Percentiles rank a stretch among this genome's conserved stretches.
These are phyloP conservation scores for Psidium friedrichsthalianum DNA, from an alignment of 345 rosid genomes.

Conservation along the genomic window DNA sequence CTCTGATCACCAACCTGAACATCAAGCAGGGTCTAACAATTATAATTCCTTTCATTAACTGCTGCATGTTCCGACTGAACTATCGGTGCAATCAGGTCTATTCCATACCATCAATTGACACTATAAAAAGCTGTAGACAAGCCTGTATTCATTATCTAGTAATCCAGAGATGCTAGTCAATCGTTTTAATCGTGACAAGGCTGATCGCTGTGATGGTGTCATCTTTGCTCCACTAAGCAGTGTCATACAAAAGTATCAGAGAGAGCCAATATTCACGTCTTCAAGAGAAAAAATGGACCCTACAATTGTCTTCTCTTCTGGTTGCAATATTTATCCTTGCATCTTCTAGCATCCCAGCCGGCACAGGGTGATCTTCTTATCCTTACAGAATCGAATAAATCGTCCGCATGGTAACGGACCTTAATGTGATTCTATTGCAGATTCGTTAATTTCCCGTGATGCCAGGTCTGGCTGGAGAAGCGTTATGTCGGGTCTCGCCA, in stretches of 20 bases:
- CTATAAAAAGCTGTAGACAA: background rate
- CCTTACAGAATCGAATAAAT: background rate
- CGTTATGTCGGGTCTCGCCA: constrained; percentile 73
- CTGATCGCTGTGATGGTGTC: background rate
- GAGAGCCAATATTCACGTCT: background rate
- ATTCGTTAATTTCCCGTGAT: background rate
- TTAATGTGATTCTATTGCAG: background rate
- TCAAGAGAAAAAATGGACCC: background rate
- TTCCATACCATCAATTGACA: background rate
- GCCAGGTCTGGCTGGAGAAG: constrained; percentile 85
- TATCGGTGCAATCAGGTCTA: background rate
- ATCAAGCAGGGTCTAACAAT: background rate
- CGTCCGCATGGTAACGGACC: background rate
- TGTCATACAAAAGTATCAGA: background rate
- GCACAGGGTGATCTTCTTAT: background rate
- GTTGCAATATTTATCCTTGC: background rate
- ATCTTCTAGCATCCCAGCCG: background rate
- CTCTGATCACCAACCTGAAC: background rate
- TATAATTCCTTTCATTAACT: background rate
- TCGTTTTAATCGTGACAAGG: background rate
- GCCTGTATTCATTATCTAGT: background rate
- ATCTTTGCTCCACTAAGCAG: background rate
- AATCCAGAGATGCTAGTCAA: too few relatives aligned
- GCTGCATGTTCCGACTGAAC: background rate
- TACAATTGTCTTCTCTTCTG: background rate